Evolutionary conservation across 169 alveolate species (phyloP).

Genomic region (Cryptosporidium xiaoi): DNA sequence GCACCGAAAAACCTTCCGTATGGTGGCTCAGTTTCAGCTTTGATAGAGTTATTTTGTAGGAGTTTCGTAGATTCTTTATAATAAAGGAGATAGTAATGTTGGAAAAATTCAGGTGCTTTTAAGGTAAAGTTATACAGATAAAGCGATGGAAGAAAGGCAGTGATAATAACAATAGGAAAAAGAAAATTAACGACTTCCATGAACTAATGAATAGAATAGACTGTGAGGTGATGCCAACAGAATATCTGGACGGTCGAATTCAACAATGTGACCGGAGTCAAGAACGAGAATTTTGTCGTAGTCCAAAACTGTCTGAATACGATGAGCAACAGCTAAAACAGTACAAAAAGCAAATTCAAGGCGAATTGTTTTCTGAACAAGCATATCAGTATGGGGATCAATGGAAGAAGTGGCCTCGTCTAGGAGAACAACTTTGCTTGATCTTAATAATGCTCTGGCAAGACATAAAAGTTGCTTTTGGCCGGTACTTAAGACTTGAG

Average conservation of each 20-base stretch:
- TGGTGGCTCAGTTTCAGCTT: too few species aligned
- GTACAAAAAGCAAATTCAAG: slow-evolving; percentile 78
- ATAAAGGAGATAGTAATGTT: too few species aligned
- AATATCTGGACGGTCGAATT: slow-evolving; percentile 83
- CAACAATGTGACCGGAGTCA: slow-evolving; percentile 84
- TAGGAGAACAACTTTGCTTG: slow-evolving; percentile 82
- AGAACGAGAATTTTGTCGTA: slow-evolving; percentile 84
- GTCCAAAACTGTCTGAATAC: slow-evolving; percentile 86
- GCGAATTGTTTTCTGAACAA: slow-evolving; percentile 79
- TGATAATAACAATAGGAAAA: neutral
- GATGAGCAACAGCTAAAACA: slow-evolving; percentile 86
- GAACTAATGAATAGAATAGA: slow-evolving; percentile 50
- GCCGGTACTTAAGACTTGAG: slow-evolving; percentile 84
- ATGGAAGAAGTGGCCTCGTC: slow-evolving; percentile 90
- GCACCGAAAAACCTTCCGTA: neutral
- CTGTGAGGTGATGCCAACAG: slow-evolving; percentile 51
- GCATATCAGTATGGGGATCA: slow-evolving; percentile 83
- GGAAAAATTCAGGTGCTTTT: too few species aligned
- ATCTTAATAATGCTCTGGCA: slow-evolving; percentile 85
- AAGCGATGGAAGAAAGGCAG: neutral
- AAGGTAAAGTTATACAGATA: neutral
- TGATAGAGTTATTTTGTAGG: neutral
- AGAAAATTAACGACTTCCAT: slow-evolving; percentile 6
- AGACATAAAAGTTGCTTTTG: slow-evolving; percentile 89
- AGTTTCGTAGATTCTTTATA: neutral